Evolutionary conservation across 179 eudicot genomes (phyloP).

Genomic region (Beta lomatogona): DNA sequence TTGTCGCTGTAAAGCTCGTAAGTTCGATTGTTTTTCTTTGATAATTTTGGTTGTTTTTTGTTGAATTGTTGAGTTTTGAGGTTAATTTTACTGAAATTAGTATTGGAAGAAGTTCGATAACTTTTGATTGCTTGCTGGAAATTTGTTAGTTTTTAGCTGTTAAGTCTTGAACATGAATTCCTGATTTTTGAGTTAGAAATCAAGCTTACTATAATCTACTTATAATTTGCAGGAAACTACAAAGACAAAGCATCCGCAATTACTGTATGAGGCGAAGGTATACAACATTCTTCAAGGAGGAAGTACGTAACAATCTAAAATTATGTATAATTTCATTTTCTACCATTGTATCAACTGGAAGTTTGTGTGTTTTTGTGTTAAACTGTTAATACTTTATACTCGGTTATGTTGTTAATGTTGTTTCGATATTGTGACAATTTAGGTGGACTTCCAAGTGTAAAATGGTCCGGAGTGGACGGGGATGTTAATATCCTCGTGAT

Average conservation of each 20-base stretch:
- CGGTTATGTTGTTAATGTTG: background rate
- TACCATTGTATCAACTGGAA: background rate
- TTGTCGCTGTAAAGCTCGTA: conserved; percentile 96
- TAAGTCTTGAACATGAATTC: too few relatives aligned
- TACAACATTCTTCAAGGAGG: conserved; percentile 92
- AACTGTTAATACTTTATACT: too few relatives aligned
- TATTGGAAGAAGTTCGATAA: background rate
- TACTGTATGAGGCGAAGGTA: conserved; percentile 92
- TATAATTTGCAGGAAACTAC: conserved; percentile 66
- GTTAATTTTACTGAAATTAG: conserved; percentile 6
- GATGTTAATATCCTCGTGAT: conserved; percentile 82
- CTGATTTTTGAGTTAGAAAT: too few relatives aligned
- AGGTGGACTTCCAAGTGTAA: conserved; percentile 81
- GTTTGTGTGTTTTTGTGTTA: background rate
- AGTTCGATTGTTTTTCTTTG: conserved; percentile 28
- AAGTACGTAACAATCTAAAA: conserved; percentile 56
- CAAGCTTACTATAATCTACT: background rate
- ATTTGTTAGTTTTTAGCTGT: background rate
- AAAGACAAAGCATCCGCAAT: conserved; percentile 90
- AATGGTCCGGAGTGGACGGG: conserved; percentile 84
- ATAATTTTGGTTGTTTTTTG: background rate
- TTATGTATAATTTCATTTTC: conserved; percentile 19
- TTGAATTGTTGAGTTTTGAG: background rate
- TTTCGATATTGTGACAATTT: conserved; percentile 6
- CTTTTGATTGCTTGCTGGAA: background rate